A percentile compares a stretch with the other conserved stretches of the same genome.
Evolutionary conservation across 1,284 basidiomycete genomes (phyloP).

Genomic region (Cryptococcus deneoformans): DNA sequence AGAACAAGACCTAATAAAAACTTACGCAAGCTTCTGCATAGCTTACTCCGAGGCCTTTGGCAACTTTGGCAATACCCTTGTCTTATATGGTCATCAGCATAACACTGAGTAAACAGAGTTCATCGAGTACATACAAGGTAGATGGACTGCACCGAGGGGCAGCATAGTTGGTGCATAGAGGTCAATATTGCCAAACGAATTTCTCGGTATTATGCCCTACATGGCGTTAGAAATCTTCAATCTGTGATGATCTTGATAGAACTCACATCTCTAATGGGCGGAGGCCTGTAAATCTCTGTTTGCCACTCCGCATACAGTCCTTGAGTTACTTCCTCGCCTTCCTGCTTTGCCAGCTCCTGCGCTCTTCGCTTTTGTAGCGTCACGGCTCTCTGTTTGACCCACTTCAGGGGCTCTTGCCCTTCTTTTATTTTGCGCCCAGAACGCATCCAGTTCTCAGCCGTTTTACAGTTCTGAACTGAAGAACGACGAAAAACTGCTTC

Average conservation of each 20-base stretch:
- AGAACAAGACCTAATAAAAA: conserved; percentile 1
- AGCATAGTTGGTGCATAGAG: conserved; percentile 95
- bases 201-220: conserved; percentile 89
- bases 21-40: conserved; percentile 82
- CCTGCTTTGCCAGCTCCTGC: conserved; percentile 66
- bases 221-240: conserved; percentile 54
- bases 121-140: conserved; percentile 67
- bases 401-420: conserved; percentile 82
- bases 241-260: conserved; percentile 57
- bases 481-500: conserved; percentile 88
- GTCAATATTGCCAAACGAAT: conserved; percentile 96
- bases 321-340: conserved; percentile 69
- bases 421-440: conserved; percentile 70
- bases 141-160: conserved; percentile 78
- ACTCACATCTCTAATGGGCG: conserved; percentile 76
- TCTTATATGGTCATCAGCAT: conserved; percentile 53
- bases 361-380: conserved; percentile 81
- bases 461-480: conserved; percentile 78
- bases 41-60: conserved; percentile 79
- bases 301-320: conserved; percentile 83
- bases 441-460: conserved; percentile 93
- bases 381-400: conserved; percentile 78
- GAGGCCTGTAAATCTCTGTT: conserved; percentile 76
- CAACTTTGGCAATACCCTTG: conserved; percentile 85
- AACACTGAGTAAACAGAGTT: neutral